Base-by-base conservation (phyloP, 2,329 filamentous ascomycete genomes). In the Ramularia endophylla region DNA sequence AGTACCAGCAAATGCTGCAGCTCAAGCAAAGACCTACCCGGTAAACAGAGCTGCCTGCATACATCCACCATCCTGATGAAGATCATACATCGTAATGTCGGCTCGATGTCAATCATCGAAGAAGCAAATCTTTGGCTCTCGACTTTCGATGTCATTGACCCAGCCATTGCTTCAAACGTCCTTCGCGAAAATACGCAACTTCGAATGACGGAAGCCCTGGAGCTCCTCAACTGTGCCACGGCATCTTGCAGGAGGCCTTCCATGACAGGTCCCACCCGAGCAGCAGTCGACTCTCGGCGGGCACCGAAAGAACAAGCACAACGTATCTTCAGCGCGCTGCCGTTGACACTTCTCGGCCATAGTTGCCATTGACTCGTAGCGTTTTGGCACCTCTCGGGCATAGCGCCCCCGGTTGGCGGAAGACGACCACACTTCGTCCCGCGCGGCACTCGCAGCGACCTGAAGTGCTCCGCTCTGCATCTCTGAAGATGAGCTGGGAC, bases 241-340 rank as follows among this genome's bases (percentile, higher is more conserved):
- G 49, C 17, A 36, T 19, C 13, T 22, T 34, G 40, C 49, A 50
- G 40, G 18, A 18, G 17, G 39, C 36, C 37, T 30, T 44, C 38
- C 39, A 41, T 50, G 47, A 50, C 49, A 52, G 44, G 37, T 46
- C 38, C 47, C 40, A 44, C 43, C 36, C 44, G 42, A 41, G 40
- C 44, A 41, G 40, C 44, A 43, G 45, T 47, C 40, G 40, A 34
- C 29, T 30, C 18, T 43, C 35, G 35, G 40, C 44, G 47, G 32
- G 36, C 40, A 34, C 39, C 35, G 38, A 25, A 38, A 41, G 47
- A 47, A 52, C 45, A 35, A 37, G 38, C 40, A 44, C 20, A 33
- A 40, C 30, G 31, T 35, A 28, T 18, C 37, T 40, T 31, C 39
- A 41, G 28, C 29, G 38, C 41, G 47, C 38, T 40, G 36, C 22